Evolutionary conservation across 495 filamentous ascomycete species (phyloP), one percentile per base, ranked within the genome.

Genomic region (Lentithecium fluviatile): DNA sequence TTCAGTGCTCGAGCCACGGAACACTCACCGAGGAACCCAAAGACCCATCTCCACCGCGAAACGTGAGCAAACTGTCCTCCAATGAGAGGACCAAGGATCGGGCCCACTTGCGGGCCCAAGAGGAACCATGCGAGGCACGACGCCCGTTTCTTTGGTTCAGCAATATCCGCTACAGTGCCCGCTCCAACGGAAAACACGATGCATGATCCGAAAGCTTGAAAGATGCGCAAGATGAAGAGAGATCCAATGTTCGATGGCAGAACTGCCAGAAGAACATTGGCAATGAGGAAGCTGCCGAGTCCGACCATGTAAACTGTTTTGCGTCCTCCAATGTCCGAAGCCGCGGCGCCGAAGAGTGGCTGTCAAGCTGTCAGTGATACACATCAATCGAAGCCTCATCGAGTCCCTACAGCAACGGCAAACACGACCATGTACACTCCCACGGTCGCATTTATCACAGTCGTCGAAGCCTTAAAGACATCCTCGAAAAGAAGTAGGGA

Each of bases 91-190:
- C 71, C 71, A 2, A 74, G 45, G 24, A 74, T 57, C 1, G 71
- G 71, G n/a, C 71, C 71, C n/a, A 60, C 58, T 56, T 74, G 71
- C 5, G 71, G 71, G 0, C 71, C 71, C 0, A 74, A 37, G 20
- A 74, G 61, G 45, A 74, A 69, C 15, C 59, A 51, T 0, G 64
- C 62, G 37, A 74, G 64, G 12, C 58, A 62, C 0, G 50, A 58
- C 10, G 71, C 71, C 36, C 71, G 56, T 29, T 46, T 43, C 25
- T 57, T 61, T 6, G 71, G 71, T 42, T 62, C 66, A 19, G 60
- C 66, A 21, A 73, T 56, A 58, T 74, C 71, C 7, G 71, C 64
- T 10, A 74, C 69, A 21, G 70, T 74, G 17, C 71, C 71, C 2
- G 70, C 71, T 32, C 71, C 71, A 29, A 74, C 53, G 2, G 69